These are phyloP conservation scores for Solanum chiquidenum DNA, from an alignment of 257 asterid species.

Conservation along the genomic window DNA sequence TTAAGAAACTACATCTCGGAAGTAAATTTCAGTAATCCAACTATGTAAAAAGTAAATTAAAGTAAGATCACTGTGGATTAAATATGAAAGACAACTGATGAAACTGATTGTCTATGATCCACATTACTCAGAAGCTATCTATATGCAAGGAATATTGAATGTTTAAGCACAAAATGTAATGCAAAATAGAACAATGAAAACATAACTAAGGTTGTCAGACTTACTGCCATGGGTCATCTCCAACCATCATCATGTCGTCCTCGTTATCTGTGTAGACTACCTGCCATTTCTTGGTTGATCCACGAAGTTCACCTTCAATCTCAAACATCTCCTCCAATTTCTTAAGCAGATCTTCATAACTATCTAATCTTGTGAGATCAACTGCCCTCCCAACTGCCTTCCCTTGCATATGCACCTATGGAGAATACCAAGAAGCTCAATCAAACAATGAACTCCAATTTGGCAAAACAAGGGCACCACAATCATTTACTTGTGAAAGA, in stretches of 20 bases:
- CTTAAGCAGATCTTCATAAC: constrained; percentile 72
- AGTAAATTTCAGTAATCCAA: not conserved
- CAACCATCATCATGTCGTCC: constrained; percentile 99
- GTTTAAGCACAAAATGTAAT: not conserved
- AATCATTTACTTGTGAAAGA: not conserved
- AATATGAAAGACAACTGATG: not conserved
- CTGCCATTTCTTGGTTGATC: constrained; percentile 79
- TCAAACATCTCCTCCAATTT: constrained; percentile 92
- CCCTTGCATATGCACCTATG: constrained; percentile 94
- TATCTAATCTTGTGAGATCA: constrained; percentile 63
- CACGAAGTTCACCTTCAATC: constrained; percentile 67
- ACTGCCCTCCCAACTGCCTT: constrained; percentile 96
- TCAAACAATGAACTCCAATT: not conserved
- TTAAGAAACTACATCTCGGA: not conserved
- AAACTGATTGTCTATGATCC: not conserved
- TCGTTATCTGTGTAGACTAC: constrained; percentile 93
- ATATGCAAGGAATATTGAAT: not conserved
- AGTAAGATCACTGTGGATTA: not conserved
- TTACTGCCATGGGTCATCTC: constrained; percentile 99
- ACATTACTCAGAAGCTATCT: not conserved
- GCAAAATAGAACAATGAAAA: not conserved
- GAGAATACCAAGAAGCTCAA: not conserved
- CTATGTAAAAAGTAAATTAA: not conserved
- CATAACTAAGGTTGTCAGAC: constrained; percentile 11
- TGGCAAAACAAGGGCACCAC: not conserved